phyloP scores from a whole-genome alignment of 1,284 basidiomycete species.

The Marasmius oreades region DNA sequence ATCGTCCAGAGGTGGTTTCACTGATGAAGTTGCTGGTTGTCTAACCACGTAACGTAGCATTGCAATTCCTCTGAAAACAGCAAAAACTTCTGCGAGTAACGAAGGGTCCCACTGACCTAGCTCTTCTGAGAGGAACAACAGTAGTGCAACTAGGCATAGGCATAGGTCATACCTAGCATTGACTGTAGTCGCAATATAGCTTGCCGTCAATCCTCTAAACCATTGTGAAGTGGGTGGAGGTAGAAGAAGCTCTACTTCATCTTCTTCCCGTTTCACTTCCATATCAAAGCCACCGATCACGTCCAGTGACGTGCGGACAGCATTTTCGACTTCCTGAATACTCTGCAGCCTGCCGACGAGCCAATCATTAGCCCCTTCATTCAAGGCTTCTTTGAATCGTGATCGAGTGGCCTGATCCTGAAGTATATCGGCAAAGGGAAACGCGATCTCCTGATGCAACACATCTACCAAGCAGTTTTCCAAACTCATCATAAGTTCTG shows the following conservation, averaged over 20 bases:
- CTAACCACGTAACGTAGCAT: conserved; percentile 58
- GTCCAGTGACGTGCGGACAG: conserved; percentile 56
- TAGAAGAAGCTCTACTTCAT: conserved; percentile 55
- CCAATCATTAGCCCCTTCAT: conserved; percentile 58
- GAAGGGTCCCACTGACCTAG: conserved; percentile 59
- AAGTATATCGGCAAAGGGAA: conserved; percentile 71
- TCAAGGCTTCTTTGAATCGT: conserved; percentile 50
- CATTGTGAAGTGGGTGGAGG: conserved; percentile 55
- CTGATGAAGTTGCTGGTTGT: conserved; percentile 52
- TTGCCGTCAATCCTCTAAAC: conserved; percentile 55
- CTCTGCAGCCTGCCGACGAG: conserved; percentile 54
- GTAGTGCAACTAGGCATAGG: conserved; percentile 57
- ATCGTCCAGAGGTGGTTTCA: conserved; percentile 28
- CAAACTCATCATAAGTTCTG: conserved; percentile 49
- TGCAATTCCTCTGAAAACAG: conserved; percentile 70
- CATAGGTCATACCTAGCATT: conserved; percentile 72
- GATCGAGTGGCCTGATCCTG: conserved; percentile 55
- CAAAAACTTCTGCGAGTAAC: conserved; percentile 69
- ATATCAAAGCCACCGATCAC: conserved; percentile 66
- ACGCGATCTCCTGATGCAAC: conserved; percentile 70
- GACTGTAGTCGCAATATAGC: conserved; percentile 59
- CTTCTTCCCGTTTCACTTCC: conserved; percentile 70
- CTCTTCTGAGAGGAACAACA: conserved; percentile 69
- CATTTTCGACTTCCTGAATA: conserved; percentile 51
- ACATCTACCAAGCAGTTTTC: conserved; percentile 60